These are phyloP conservation scores for Thielaviopsis cerberus DNA, from an alignment of 2,329 filamentous ascomycete species.

Conservation along the genomic window DNA sequence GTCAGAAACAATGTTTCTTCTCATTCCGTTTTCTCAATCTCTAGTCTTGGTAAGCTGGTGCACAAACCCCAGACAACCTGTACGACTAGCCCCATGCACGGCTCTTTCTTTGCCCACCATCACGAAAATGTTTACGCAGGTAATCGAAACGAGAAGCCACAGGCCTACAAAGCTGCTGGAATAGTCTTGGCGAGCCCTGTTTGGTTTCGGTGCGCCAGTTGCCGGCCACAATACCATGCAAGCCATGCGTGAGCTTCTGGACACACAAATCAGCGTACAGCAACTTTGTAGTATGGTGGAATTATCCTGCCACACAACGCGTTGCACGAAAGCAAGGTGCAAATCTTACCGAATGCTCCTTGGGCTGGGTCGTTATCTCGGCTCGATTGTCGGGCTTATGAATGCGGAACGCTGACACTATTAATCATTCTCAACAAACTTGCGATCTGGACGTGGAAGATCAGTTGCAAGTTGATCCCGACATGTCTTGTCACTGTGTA, in stretches of 20 bases:
- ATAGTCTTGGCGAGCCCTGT: background rate
- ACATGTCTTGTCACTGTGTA: background rate
- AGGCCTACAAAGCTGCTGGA: background rate
- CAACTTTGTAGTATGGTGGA: background rate
- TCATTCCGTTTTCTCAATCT: background rate
- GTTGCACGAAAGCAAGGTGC: background rate
- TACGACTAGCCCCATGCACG: background rate
- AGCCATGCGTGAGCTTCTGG: background rate
- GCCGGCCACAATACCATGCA: background rate
- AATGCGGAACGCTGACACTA: background rate
- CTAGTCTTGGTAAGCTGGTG: too few species aligned
- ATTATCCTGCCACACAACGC: background rate
- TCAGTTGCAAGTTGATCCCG: background rate
- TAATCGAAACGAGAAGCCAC: background rate
- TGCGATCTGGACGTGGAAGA: too few species aligned
- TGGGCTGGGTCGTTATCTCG: background rate
- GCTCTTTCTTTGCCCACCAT: too few species aligned
- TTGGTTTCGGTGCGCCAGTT: background rate
- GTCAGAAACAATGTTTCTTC: background rate
- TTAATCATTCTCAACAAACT: background rate
- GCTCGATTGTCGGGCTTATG: background rate
- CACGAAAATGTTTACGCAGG: background rate
- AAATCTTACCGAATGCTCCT: background rate
- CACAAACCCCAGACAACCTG: too few species aligned
- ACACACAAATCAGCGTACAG: background rate